Base-by-base conservation (phyloP, 2,329 filamentous ascomycete species). In the Seiridium unicorne region DNA sequence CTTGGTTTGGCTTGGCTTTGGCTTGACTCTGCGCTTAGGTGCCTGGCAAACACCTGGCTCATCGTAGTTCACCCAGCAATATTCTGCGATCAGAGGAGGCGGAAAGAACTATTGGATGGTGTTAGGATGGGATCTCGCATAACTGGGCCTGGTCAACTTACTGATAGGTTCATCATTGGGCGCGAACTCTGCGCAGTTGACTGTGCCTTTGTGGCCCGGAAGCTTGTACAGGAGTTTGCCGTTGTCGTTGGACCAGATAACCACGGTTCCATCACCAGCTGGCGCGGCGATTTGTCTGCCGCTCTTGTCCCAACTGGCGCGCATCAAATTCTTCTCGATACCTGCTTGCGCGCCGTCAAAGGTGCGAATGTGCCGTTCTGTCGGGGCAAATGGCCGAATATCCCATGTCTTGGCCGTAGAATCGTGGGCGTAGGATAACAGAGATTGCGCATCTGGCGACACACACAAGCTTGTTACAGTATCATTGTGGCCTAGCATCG, bases 341-440 rank as follows among this genome's bases (percentile, higher is more conserved):
- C 93, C 93, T 42, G 87, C 83, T 9, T 90, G 89, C 0, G 94
- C 94, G n/a, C 95, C 95, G 68, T 98, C 94, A 73, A 95, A 97
- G 0, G 92, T 96, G 70, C 87, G 86, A 61, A 98, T 86, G 62
- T 92, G 88, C 65, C 95, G 84, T 72, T 97, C 91, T 0, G 89
- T 87, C 0, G 95, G 92, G 5, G 95, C 94, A 76, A 98, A 99
- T 0, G 95, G 94, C 66, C 94, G 85, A 57, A 99, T 91, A 72
- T 99, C 94, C 95, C 95, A 99, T 18, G 93, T 97, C 69, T 91
- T 86, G 44, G 93, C 95, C 0, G 94, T 97, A 26, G 91, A 93
- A 74, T 99, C 95, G 82, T 97, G 95, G 6, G 92, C 89, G 70
- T 96, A 95, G 2, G 94, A 98, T 3, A 97, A 80, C 3, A 99